These are phyloP conservation scores for Taiozyma sp. DNA, from an alignment of 1,139 yeast genomes.

Conservation along the genomic window DNA sequence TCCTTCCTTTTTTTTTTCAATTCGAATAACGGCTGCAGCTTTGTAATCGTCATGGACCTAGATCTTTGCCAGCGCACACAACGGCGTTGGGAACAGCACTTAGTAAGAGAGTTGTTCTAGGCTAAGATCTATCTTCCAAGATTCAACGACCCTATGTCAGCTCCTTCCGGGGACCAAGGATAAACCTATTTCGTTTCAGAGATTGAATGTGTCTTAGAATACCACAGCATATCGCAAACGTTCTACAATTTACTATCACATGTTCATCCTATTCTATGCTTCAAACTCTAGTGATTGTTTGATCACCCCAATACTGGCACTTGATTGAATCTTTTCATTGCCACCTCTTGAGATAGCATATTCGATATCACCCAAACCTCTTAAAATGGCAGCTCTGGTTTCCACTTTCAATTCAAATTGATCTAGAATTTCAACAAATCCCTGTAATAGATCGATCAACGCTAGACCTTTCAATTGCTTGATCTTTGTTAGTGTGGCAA, in stretches of 20 bases:
- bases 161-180: no score
- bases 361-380: slow-evolving; percentile 80
- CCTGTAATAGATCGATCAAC: slow-evolving; percentile 73
- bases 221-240: no score
- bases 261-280: slow-evolving; percentile 5
- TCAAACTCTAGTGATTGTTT: slow-evolving; percentile 42
- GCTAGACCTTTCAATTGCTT: slow-evolving; percentile 81
- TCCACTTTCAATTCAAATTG: slow-evolving; percentile 55
- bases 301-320: slow-evolving; percentile 86
- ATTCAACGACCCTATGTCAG: no score
- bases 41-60: background rate
- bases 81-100: no score
- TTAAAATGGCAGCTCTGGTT: slow-evolving; percentile 58
- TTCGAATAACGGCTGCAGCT: background rate
- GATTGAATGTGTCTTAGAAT: no score
- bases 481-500: slow-evolving; percentile 54
- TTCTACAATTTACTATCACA: background rate
- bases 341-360: slow-evolving; percentile 92
- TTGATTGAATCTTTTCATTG: slow-evolving; percentile 80
- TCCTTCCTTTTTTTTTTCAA: no score
- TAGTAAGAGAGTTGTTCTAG: no score
- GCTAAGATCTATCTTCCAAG: no score
- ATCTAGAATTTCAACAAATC: slow-evolving; percentile 65
- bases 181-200: no score
- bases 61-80: background rate